Percentiles rank a stretch among this genome's conserved stretches.
phyloP scores from a whole-genome alignment of 2,329 filamentous ascomycete genomes.

The Alternaria atra region DNA sequence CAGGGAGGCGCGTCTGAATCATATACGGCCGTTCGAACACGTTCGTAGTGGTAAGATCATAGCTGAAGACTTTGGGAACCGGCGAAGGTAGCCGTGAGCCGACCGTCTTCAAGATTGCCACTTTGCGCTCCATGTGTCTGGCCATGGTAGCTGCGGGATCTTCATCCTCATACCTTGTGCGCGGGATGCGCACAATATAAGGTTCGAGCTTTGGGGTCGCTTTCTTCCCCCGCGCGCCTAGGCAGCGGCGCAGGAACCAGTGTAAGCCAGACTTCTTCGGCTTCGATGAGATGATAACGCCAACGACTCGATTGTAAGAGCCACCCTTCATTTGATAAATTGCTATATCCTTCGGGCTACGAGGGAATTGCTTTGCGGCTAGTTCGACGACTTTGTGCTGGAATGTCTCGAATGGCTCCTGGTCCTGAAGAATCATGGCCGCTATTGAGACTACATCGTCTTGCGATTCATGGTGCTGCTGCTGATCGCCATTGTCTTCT shows the following conservation, averaged over 20 bases:
- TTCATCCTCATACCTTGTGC: not conserved
- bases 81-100: not conserved
- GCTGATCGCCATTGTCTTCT: not conserved
- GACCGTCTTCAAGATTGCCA: conserved; percentile 8
- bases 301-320: not conserved
- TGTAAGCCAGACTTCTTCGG: not conserved
- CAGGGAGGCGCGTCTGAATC: not conserved
- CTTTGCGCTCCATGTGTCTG: not conserved
- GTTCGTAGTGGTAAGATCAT: not conserved
- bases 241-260: not conserved
- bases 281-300: not conserved
- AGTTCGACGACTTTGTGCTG: not conserved
- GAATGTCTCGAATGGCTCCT: not conserved
- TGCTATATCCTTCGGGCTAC: not conserved
- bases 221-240: not conserved
- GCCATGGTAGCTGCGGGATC: conserved; percentile 1
- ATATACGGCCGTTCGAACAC: not conserved
- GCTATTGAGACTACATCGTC: not conserved
- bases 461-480: fast-evolving
- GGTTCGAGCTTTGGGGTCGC: not conserved
- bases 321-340: not conserved
- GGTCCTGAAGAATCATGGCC: not conserved
- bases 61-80: conserved; percentile 9
- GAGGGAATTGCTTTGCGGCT: not conserved
- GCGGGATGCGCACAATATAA: conserved; percentile 23